Evolutionary conservation across 2,329 filamentous ascomycete species (phyloP), one percentile per base, ranked within the genome.

Genomic region (Colletotrichum gigasporum): DNA sequence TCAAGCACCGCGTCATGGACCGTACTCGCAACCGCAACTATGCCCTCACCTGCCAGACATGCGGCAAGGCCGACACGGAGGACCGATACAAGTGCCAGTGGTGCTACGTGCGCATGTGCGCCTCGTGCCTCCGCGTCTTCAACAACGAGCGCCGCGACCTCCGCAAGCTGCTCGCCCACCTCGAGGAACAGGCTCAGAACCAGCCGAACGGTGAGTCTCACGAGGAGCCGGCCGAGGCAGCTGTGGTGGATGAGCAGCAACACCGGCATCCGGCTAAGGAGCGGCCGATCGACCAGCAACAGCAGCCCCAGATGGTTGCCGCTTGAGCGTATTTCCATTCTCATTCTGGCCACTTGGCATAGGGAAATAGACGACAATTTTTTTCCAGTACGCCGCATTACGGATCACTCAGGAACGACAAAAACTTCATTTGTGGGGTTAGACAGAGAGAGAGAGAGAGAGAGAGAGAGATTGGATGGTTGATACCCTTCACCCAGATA

Each of bases 1-100:
- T 80, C 39, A 71, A 72, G 3, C 86, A 88, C 70, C 71, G 71
- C 47, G 77, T 73, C 47, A 84, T 87, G 81, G 77, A 82, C 56
- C 74, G 78, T 35, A 79, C 80, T 55, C 74, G 75, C 64, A 87
- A 88, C 72, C 73, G 71, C 47, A 71, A 80, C 69, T 83, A 86
- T 69, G 78, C 85, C 2, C 76, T 87, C 18, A 78, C 82, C 10
- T 88, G 86, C 71, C 83, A 86, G 72, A 78, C 81, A 3, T 88
- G 86, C 72, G 78, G 78, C 54, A 77, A 75, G 60, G 75, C 77
- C 51, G 83, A 86, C 61, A 69, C 71, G 6, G 77, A 80, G 44
- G 74, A 80, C 66, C 80, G 85, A 34, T 82, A 76, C 73, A 77
- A 76, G 18, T 87, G 85, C 71, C 73, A 74, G 12, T 84, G 82